Percentiles rank a stretch among this genome's conserved stretches.
Conservation (phyloP, 2,329 filamentous ascomycete species). For the Colletotrichum kahawae region DNA sequence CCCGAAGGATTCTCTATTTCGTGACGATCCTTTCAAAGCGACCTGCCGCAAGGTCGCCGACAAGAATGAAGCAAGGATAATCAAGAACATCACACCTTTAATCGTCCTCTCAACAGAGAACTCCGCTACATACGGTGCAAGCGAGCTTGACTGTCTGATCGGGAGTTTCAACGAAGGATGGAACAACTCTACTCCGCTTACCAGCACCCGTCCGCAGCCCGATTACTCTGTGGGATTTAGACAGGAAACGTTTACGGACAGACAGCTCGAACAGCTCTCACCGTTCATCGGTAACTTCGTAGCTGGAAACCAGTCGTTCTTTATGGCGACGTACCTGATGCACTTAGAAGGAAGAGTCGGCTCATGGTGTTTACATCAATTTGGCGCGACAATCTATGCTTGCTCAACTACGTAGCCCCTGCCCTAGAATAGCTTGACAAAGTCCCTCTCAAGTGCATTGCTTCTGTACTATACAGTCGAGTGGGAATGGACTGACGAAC, state of each 20-base stretch:
- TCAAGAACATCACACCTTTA: conserved; percentile 39
- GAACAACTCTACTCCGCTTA: conserved; percentile 43
- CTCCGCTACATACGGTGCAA: conserved; percentile 32
- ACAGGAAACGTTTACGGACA: conserved; percentile 32
- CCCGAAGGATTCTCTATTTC: conserved; percentile 41
- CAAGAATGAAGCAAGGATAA: conserved; percentile 41
- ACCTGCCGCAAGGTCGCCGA: conserved; percentile 34
- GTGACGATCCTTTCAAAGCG: conserved; percentile 38
- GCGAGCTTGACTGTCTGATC: conserved; percentile 34
- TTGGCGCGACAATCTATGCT: too few relatives aligned
- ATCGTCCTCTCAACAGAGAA: conserved; percentile 43
- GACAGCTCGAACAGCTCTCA: conserved; percentile 45
- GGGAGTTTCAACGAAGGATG: conserved; percentile 49
- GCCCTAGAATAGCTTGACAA: too few relatives aligned
- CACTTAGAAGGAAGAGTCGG: too few relatives aligned
- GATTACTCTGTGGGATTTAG: conserved; percentile 49
- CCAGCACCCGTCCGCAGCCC: conserved; percentile 42
- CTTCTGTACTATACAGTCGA: too few relatives aligned
- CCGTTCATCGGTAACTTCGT: conserved; percentile 40
- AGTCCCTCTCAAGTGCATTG: too few relatives aligned
- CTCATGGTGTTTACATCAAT: too few relatives aligned
- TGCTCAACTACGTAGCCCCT: too few relatives aligned
- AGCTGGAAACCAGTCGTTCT: conserved; percentile 39
- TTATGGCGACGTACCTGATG: conserved; percentile 50
- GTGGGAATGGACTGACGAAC: too few relatives aligned